Conservation (phyloP, 2,329 filamentous ascomycete species). For the Alternaria alternata region DNA sequence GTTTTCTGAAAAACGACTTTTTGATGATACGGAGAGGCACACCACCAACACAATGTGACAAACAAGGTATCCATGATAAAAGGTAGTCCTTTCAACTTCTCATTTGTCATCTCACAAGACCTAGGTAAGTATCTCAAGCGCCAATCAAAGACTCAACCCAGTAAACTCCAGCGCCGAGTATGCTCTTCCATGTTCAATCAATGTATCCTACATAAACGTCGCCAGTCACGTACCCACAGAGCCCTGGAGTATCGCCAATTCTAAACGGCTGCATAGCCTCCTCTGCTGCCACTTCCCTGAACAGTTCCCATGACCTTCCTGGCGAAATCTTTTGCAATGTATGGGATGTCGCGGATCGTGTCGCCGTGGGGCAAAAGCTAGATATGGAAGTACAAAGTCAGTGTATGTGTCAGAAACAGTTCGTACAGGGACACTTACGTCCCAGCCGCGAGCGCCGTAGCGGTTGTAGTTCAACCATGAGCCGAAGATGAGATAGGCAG, state of each 20-base stretch:
- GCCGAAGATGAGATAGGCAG: slow-evolving; percentile 94
- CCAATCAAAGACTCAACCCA: not conserved
- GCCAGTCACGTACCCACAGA: not conserved
- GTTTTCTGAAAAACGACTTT: not conserved
- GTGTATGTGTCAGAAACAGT: too few relatives aligned
- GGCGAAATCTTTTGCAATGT: slow-evolving; percentile 88
- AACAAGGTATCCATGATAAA: not conserved
- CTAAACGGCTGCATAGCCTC: slow-evolving; percentile 92
- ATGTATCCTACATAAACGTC: not conserved
- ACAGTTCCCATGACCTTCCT: slow-evolving; percentile 82
- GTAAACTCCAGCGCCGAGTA: not conserved
- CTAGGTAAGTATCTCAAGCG: not conserved
- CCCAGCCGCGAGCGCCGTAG: slow-evolving; percentile 94
- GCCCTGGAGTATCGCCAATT: not conserved
- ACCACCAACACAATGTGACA: not conserved
- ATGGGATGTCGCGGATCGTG: slow-evolving; percentile 89
- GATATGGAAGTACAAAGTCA: slow-evolving; percentile 44
- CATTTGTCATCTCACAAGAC: not conserved
- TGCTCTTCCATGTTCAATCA: not conserved
- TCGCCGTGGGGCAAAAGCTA: slow-evolving; percentile 73
- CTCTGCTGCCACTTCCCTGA: slow-evolving; percentile 82
- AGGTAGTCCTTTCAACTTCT: not conserved
- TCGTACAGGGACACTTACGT: slow-evolving; percentile 59
- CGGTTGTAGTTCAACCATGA: slow-evolving; percentile 99
- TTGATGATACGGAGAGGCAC: not conserved